These are phyloP conservation scores for Serendipita indica DNA, from an alignment of 768 basidiomycete species.

Conservation along the genomic window DNA sequence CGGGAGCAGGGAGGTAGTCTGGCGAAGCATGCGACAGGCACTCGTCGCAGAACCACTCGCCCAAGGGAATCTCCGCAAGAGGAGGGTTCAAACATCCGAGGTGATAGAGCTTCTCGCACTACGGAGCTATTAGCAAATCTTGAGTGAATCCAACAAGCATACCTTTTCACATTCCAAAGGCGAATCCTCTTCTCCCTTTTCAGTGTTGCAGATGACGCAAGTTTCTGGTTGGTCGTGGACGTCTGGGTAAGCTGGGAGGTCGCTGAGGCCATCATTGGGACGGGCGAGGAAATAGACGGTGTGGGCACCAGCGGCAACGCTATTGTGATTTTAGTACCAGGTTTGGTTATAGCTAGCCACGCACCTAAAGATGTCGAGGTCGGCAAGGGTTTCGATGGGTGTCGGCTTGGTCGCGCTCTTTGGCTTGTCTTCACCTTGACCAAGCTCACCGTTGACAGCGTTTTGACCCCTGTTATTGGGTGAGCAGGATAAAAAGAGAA, in stretches of 20 bases:
- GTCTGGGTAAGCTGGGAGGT: conserved; percentile 72
- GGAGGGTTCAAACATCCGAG: conserved; percentile 69
- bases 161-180: conserved; percentile 90
- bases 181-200: conserved; percentile 54
- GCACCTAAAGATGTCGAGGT: conserved; percentile 65
- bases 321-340: conserved; percentile 25
- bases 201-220: conserved; percentile 59
- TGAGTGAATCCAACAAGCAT: conserved; percentile 10
- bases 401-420: conserved; percentile 81
- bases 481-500: conserved; percentile 16
- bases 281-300: conserved; percentile 71
- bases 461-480: conserved; percentile 17
- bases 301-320: conserved; percentile 74
- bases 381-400: conserved; percentile 50
- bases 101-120: conserved; percentile 90
- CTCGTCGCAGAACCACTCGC: conserved; percentile 83
- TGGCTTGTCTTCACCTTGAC: conserved; percentile 60
- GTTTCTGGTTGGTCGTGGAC: conserved; percentile 45
- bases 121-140: conserved; percentile 2
- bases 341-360: conserved; percentile 17
- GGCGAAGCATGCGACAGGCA: conserved; percentile 29
- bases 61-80: conserved; percentile 60
- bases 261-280: conserved; percentile 58
- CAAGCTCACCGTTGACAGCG: conserved; percentile 49
- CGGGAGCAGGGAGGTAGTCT: background rate